Evolutionary conservation across 768 basidiomycete genomes (phyloP), one percentile per base, ranked within the genome.

Genomic region (Baorangia bicolor): DNA sequence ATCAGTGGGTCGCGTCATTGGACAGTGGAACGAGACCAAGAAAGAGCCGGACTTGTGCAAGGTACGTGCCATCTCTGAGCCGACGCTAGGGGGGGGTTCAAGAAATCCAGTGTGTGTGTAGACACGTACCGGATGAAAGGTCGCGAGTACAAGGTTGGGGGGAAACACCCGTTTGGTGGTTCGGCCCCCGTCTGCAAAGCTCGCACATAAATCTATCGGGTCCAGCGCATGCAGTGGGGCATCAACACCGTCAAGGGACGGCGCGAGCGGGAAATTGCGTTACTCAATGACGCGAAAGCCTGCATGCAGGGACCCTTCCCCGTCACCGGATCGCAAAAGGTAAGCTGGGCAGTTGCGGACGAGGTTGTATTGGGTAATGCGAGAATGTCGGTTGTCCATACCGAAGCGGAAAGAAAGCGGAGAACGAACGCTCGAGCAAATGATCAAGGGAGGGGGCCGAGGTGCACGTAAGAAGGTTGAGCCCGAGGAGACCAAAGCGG

Each of bases 91-190:
- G n/a, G n/a, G n/a, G n/a, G n/a, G n/a, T n/a, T n/a, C n/a, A n/a
- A n/a, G n/a, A n/a, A n/a, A n/a, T n/a, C n/a, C n/a, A n/a, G n/a
- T n/a, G n/a, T n/a, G n/a, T n/a, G n/a, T n/a, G n/a, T n/a, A n/a
- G 56, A 53, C 38, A 49, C 50, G 34, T 57, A 45, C 46, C 40
- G 43, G 13, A 61, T 57, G 49, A 21, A 64, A 37, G 62, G 58
- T n/a, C 35, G 20, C 51, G 45, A 51, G 25, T 55, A 58, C 51
- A 55, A 64, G 51, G 62, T 42, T 28, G 5, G 30, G 20, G 16
- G n/a, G n/a, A 20, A 44, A 25, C 18, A 0, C 16, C 16, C n/a
- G n/a, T 23, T 16, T 14, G 8, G 27, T 5, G 20, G 4, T 35
- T 25, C 21, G n/a, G 34, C 10, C 9, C 27, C 28, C 31, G 4